phyloP scores from a whole-genome alignment of 2,329 filamentous ascomycete species.

The Fusarium ramigenum region DNA sequence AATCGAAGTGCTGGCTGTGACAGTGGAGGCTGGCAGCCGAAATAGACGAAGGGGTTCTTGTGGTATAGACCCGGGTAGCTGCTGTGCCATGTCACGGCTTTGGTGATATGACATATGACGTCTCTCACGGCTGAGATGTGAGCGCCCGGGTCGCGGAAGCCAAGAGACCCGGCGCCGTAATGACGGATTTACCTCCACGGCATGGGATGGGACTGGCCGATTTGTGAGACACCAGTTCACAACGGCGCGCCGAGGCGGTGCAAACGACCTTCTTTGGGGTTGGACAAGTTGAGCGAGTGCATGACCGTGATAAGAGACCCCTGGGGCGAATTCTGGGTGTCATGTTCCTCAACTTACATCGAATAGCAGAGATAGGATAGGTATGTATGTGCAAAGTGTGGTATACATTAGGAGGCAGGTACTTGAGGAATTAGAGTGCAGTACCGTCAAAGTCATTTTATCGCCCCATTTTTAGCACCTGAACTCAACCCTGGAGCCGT shows the following conservation, averaged over 20 bases:
- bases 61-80: neutral
- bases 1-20: neutral
- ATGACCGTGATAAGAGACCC: neutral
- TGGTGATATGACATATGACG: slow-evolving; percentile 36
- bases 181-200: slow-evolving; percentile 12
- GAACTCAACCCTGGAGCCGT: slow-evolving; percentile 2
- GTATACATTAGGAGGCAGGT: neutral
- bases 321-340: slow-evolving; percentile 3
- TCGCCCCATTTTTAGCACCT: slow-evolving; percentile 21
- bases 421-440: neutral
- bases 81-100: slow-evolving; percentile 28
- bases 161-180: slow-evolving; percentile 26
- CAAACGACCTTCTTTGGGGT: neutral
- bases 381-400: neutral
- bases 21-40: slow-evolving; percentile 15
- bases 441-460: neutral
- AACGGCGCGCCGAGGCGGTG: slow-evolving; percentile 8
- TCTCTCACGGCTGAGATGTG: slow-evolving; percentile 17
- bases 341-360: neutral
- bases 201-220: slow-evolving; percentile 14
- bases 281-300: neutral
- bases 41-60: slow-evolving; percentile 7
- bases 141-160: slow-evolving; percentile 24
- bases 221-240: slow-evolving; percentile 10
- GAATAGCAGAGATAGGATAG: neutral